phyloP scores from a whole-genome alignment of 225 moss, liverwort and hornwort genomes.

The Sphagnum contortum region DNA sequence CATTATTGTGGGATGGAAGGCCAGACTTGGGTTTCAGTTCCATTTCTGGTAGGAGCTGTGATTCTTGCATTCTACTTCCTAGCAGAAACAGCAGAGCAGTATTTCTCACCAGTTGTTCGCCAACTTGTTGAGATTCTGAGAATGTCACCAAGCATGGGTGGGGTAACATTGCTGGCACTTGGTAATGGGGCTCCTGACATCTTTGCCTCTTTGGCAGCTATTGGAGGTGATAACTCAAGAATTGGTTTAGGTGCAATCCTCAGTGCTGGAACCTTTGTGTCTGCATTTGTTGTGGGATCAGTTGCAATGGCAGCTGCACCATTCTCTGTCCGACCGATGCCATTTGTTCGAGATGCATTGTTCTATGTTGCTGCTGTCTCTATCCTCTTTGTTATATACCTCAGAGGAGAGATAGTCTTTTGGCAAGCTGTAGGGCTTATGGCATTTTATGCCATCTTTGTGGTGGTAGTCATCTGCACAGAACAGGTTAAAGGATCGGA shows the following conservation, averaged over 20 bases:
- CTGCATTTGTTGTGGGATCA: slow-evolving; percentile 56
- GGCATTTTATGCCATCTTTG: slow-evolving; percentile 42
- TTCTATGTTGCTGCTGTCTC: slow-evolving; percentile 48
- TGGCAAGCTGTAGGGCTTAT: slow-evolving; percentile 58
- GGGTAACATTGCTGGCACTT: slow-evolving; percentile 45
- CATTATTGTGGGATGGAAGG: slow-evolving; percentile 54
- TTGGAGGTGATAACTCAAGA: slow-evolving; percentile 43
- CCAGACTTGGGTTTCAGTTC: slow-evolving; percentile 44
- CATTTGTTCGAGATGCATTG: slow-evolving; percentile 39
- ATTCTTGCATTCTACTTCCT: slow-evolving; percentile 43
- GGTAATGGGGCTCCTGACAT: slow-evolving; percentile 59
- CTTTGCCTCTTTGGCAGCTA: slow-evolving; percentile 55
- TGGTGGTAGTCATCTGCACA: slow-evolving; percentile 41
- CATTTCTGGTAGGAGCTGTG: slow-evolving; percentile 28
- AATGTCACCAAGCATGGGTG: slow-evolving; percentile 54
- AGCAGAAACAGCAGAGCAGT: slow-evolving; percentile 51
- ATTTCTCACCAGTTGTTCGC: slow-evolving; percentile 51
- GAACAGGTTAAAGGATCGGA: slow-evolving; percentile 23
- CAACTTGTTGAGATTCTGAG: slow-evolving; percentile 43
- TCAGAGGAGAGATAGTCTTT: slow-evolving; percentile 39
- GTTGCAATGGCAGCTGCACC: slow-evolving; percentile 52
- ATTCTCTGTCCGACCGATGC: slow-evolving; percentile 37
- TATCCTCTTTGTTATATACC: slow-evolving; percentile 35
- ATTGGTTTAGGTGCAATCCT: slow-evolving; percentile 53
- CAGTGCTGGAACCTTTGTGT: slow-evolving; percentile 58